These are phyloP conservation scores for Colletotrichum sidae DNA, from an alignment of 2,329 filamentous ascomycete genomes.

Conservation along the genomic window DNA sequence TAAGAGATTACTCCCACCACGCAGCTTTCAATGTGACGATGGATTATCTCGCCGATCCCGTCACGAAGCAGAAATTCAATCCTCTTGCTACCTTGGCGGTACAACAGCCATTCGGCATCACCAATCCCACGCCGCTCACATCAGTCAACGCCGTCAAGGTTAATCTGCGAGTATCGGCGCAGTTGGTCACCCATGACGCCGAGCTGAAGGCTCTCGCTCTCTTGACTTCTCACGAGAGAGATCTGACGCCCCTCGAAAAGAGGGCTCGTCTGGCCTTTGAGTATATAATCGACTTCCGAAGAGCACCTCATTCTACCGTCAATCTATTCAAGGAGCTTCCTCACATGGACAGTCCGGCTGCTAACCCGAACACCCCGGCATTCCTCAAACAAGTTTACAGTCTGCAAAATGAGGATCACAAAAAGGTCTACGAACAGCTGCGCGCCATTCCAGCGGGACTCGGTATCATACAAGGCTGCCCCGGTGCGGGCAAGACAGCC, in stretches of 20 bases:
- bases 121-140: background rate
- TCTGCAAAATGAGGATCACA: slow-evolving; percentile 52
- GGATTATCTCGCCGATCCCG: slow-evolving; percentile 23
- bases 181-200: slow-evolving; percentile 24
- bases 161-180: slow-evolving; percentile 8
- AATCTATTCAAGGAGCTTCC: slow-evolving; percentile 30
- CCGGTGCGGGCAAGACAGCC: slow-evolving; percentile 60
- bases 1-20: background rate
- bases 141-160: slow-evolving; percentile 18
- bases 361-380: slow-evolving; percentile 7
- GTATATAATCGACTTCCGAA: slow-evolving; percentile 30
- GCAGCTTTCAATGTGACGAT: slow-evolving; percentile 28
- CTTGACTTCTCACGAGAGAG: slow-evolving; percentile 20
- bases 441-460: slow-evolving; percentile 54
- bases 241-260: background rate
- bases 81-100: slow-evolving; percentile 13
- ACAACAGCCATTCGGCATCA: background rate
- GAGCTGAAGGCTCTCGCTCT: slow-evolving; percentile 22
- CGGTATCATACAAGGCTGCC: slow-evolving; percentile 58
- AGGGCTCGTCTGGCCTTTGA: slow-evolving; percentile 12
- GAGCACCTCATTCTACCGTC: slow-evolving; percentile 10
- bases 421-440: slow-evolving; percentile 49
- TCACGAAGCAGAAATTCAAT: slow-evolving; percentile 14
- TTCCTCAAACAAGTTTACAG: slow-evolving; percentile 9
- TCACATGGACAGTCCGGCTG: slow-evolving; percentile 26